Base-by-base conservation (phyloP, 1,284 basidiomycete genomes). In the Abortiporus biennis region DNA sequence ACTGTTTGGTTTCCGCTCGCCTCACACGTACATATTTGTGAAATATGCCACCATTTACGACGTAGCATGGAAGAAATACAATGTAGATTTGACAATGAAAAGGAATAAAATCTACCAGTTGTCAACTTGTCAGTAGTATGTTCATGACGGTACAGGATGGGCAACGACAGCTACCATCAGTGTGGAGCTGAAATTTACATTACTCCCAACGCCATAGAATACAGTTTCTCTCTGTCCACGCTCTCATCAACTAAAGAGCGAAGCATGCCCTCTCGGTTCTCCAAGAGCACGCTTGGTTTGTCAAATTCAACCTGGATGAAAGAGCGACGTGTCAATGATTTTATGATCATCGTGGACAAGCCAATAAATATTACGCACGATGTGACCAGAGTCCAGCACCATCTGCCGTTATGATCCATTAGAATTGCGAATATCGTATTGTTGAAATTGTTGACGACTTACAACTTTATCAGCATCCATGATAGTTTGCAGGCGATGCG, bases 401-500 rank as follows among this genome's bases (percentile, higher is more conserved):
- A 52, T 49, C 54, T 57, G 36, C n/a, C n/a, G 27, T 8, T 29
- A n/a, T 9, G 9, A 29, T 9, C n/a, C 27, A 29, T 29, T n/a
- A 29, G 27, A 8, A 29, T 9, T 29, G 9, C n/a, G 9, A 8
- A 9, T 9, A 29, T n/a, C 8, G n/a, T n/a, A 3, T 2, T 35
- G 19, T 27, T 16, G 25, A 30, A 31, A 31, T 25, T n/a, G n/a
- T n/a, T n/a, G n/a, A n/a, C 27, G 3, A 50, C 67, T 37, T 50
- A 56, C 56, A 34, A 62, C 62, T 39, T 59, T 65, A 49, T 65
- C 65, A 1, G 76, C 71, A 49, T 83, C 80, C 67, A 81, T 80
- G 46, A 84, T 78, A 1, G 80, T 83, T 50, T 81, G 80, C 17
- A 84, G 61, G 23, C 81, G 72, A 57, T 84, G 82, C 3, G 81